Evolutionary conservation across 139 green algal species (phyloP), one percentile per base, ranked within the genome.

Genomic region (Coccomyxa sp.): DNA sequence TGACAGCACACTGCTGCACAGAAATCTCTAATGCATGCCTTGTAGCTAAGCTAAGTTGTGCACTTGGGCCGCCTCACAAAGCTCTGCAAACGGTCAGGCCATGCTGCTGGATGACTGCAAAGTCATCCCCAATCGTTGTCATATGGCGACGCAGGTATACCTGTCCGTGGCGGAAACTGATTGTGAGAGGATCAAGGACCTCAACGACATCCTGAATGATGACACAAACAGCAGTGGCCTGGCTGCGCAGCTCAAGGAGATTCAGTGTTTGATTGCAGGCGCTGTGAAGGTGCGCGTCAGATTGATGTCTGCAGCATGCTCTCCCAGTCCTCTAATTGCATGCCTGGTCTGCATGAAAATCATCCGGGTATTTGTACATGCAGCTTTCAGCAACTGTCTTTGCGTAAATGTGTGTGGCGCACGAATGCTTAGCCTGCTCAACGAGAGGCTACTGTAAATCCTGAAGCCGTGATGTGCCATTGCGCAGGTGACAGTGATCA

Each of bases 141-240:
- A 64, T 12, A n/a, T n/a, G n/a, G n/a, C n/a, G n/a, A n/a, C n/a
- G 41, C 69, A 81, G 77, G 40, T 77, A 24, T 79, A 70, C 0
- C 55, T 94, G 16, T 90, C 84, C 2, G 86, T 93, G 27, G 86
- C 94, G 7, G 92, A 97, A 82, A 93, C 94, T 24, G 95, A 97
- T 81, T 93, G 87, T 71, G 92, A 97, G 80, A 73, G 82, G 6
- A 90, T 96, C 54, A 55, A 70, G 6, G 91, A 95, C 82, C 84
- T n/a, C n/a, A n/a, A n/a, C n/a, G n/a, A n/a, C n/a, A n/a, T 97
- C 75, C 86, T 97, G 64, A 78, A 85, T 33, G 73, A 80, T 14
- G 37, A 68, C 22, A 22, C 36, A 24, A 76, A 75, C n/a, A 87
- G 82, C 39, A 86, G 91, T 44, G 91, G 90, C 80, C 82, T 93